A percentile compares a stretch with the other conserved stretches of the same genome.
Evolutionary conservation across 768 basidiomycete species (phyloP).

Genomic region (Suillus spraguei): DNA sequence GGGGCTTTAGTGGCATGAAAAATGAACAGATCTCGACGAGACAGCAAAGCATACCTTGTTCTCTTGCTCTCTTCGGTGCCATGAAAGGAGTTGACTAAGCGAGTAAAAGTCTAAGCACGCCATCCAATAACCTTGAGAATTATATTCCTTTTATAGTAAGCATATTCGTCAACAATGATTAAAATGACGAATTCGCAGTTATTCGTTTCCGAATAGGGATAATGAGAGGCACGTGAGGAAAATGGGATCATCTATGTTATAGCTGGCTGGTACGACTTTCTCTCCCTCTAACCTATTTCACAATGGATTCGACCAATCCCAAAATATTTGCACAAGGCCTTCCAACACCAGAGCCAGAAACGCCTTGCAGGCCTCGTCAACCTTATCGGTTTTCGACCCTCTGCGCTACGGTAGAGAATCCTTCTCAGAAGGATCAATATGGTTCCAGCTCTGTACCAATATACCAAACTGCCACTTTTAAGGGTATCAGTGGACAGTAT

Average conservation of each 20-base stretch:
- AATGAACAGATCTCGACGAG: not conserved
- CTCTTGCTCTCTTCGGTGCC: constrained; percentile 51
- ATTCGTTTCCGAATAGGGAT: constrained; percentile 4
- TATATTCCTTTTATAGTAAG: not conserved
- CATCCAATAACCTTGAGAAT: not conserved
- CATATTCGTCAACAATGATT: not conserved
- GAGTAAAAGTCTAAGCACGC: constrained; percentile 3
- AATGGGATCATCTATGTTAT: constrained; percentile 7
- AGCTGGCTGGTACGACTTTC: not conserved
- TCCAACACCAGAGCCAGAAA: constrained; percentile 83
- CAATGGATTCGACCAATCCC: constrained; percentile 12
- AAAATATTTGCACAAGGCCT: constrained; percentile 47
- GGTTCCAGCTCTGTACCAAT: constrained; percentile 95
- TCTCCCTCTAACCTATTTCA: constrained; percentile 12
- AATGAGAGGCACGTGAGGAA: constrained; percentile 6
- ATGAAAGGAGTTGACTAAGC: constrained; percentile 26
- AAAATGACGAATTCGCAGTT: not conserved
- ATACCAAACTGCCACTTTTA: constrained; percentile 98
- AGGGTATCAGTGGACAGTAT: constrained; percentile 86
- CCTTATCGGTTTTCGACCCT: constrained; percentile 90
- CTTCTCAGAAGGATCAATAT: constrained; percentile 92
- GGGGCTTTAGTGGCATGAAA: constrained; percentile 36
- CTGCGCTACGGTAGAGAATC: constrained; percentile 91
- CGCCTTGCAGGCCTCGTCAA: constrained; percentile 64
- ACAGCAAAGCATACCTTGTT: constrained; percentile 41